These are phyloP conservation scores for Aspergillus flavus DNA, from an alignment of 2,329 filamentous ascomycete genomes.

Conservation along the genomic window DNA sequence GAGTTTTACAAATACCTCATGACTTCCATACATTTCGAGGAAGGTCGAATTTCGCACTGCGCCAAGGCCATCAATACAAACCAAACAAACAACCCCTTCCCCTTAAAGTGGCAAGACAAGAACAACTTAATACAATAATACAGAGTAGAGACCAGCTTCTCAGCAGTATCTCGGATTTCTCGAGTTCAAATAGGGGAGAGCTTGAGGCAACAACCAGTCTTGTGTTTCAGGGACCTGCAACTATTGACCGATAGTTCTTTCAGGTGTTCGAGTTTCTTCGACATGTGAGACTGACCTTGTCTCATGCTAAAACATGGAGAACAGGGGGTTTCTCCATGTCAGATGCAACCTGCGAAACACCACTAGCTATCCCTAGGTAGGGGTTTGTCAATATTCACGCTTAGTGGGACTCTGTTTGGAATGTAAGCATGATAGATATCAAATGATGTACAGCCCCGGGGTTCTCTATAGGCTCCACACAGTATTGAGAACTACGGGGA, in stretches of 20 bases:
- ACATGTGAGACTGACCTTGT: background rate
- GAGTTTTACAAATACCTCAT: background rate
- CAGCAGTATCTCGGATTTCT: background rate
- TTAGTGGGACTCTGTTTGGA: background rate
- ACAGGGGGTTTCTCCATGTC: background rate
- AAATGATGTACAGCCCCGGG: background rate
- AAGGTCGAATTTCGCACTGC: background rate
- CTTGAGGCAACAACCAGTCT: background rate
- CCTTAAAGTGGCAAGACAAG: background rate
- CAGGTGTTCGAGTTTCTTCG: background rate
- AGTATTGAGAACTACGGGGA: background rate
- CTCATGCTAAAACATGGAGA: constrained; percentile 3
- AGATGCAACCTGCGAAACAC: background rate
- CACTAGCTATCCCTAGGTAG: background rate
- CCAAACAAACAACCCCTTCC: background rate
- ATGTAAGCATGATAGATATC: background rate
- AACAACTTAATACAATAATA: background rate
- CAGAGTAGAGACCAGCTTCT: background rate
- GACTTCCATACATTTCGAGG: background rate
- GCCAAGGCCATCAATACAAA: background rate
- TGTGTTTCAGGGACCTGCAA: background rate
- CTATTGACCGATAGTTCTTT: constrained; percentile 1
- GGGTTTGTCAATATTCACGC: background rate
- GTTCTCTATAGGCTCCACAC: background rate
- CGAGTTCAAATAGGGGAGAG: background rate